Base-by-base conservation (phyloP, 2,329 filamentous ascomycete species). In the Lecanicillium sp. region DNA sequence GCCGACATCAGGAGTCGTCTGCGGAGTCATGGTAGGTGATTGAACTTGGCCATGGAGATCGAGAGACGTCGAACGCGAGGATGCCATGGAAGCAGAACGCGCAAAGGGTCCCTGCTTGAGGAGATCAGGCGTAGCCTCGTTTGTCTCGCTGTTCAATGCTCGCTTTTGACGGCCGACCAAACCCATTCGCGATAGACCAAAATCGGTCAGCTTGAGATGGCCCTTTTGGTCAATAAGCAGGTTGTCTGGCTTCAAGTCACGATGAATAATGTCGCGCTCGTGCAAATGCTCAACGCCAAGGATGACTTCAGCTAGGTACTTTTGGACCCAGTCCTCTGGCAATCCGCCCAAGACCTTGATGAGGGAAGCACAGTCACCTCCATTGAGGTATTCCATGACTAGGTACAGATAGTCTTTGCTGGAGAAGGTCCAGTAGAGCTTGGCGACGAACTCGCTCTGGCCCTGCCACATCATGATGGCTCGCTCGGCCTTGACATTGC, bases 381-480 rank as follows among this genome's bases (percentile, higher is more conserved):
- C 93, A 58, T 97, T 98, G 50, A 98, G 76, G 67, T 98, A 98
- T 63, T 98, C 93, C 93, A 98, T 98, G 20, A 98, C 93, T 51
- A 98, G 76, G 62, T 97, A 98, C 20, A 98, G 81, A 62, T 96
- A 98, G 62, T 98, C 93, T 62, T 98, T 98, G 75, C 91, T 98
- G 4, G 93, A 95, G 62, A 98, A 98, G 0, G 93, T 98, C 94
- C 94, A 98, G 70, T 97, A 98, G 11, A 98, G 77, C 70, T 98
- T 98, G 21, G 93, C 93, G 50, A 98, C 93, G 64, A 98, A 98
- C 51, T 98, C 93, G 64, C 94, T 98, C 66, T 97, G 90, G 19
- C 93, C 93, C 69, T 98, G 93, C 88, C 93, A 97, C 93, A 98
- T 98, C 93, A 98, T 97, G 62, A 98, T 98, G 19, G 94, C 94